These are phyloP conservation scores for Colletotrichum sp. DNA, from an alignment of 2,329 filamentous ascomycete genomes.

Conservation along the genomic window DNA sequence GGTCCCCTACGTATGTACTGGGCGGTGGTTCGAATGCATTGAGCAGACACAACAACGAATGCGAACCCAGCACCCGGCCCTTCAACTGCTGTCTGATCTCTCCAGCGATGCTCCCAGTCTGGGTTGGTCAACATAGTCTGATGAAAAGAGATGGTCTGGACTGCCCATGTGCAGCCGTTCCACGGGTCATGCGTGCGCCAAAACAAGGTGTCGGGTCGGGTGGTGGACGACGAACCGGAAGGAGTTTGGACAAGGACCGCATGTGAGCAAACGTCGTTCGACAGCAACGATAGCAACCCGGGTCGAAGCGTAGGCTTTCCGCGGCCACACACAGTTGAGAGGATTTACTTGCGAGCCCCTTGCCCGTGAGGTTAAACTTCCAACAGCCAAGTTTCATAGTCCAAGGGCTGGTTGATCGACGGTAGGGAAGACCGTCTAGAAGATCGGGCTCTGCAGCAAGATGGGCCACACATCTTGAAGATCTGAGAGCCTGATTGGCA, in stretches of 20 bases:
- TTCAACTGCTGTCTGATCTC: slow-evolving; percentile 15
- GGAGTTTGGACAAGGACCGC: background rate
- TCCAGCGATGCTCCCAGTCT: slow-evolving; percentile 7
- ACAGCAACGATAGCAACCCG: background rate
- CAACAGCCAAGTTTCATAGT: slow-evolving; percentile 17
- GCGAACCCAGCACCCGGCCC: background rate
- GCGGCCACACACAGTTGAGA: background rate
- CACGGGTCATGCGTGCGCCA: background rate
- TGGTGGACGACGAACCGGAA: background rate
- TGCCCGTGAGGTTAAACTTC: slow-evolving; percentile 5
- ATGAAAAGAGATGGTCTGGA: background rate
- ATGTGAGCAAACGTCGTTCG: background rate
- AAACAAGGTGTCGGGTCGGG: background rate
- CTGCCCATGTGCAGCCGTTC: background rate
- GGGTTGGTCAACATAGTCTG: background rate
- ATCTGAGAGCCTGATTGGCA: background rate
- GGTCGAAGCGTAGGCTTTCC: background rate
- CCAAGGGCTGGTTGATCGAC: slow-evolving; percentile 1
- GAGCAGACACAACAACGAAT: background rate
- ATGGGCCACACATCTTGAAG: background rate
- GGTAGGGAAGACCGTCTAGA: slow-evolving; percentile 3
- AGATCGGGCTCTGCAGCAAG: slow-evolving; percentile 3
- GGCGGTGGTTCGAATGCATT: background rate
- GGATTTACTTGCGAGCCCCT: background rate
- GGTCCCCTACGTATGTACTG: background rate